Conservation (phyloP, 345 rosid species). For the Anacardium occidentale region DNA sequence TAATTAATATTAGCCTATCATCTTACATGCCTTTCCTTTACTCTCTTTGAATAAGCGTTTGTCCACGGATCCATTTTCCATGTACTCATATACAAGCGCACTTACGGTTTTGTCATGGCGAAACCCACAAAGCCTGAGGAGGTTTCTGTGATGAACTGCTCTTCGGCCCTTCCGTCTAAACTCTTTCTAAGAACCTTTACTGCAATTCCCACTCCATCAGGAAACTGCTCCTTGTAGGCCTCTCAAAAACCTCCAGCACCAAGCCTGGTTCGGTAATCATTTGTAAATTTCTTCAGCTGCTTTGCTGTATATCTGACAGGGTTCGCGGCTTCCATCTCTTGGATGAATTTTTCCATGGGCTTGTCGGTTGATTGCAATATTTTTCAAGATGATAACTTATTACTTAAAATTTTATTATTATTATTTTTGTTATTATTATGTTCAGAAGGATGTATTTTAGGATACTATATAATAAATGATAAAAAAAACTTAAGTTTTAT, state of each 20-base stretch:
- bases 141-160: slow-evolving; percentile 14
- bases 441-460: too few species aligned
- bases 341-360: slow-evolving; percentile 10
- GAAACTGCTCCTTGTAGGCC: slow-evolving; percentile 14
- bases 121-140: slow-evolving; percentile 1
- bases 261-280: slow-evolving; percentile 8
- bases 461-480: too few species aligned
- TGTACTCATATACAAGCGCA: neutral
- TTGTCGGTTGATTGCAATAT: too few species aligned
- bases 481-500: too few species aligned
- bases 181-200: slow-evolving; percentile 3
- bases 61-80: slow-evolving; percentile 22
- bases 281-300: slow-evolving; percentile 10
- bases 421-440: too few species aligned
- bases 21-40: neutral
- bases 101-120: neutral
- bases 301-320: slow-evolving; percentile 12
- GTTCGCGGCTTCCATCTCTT: neutral
- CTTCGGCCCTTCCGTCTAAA: slow-evolving; percentile 7
- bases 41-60: slow-evolving; percentile 7
- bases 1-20: too few species aligned
- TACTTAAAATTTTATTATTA: too few species aligned
- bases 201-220: slow-evolving; percentile 18
- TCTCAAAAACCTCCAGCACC: slow-evolving; percentile 23
- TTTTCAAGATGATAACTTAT: too few species aligned